These are phyloP conservation scores for Kodamaea leandrae DNA, from an alignment of 805 yeast species.

Conservation along the genomic window DNA sequence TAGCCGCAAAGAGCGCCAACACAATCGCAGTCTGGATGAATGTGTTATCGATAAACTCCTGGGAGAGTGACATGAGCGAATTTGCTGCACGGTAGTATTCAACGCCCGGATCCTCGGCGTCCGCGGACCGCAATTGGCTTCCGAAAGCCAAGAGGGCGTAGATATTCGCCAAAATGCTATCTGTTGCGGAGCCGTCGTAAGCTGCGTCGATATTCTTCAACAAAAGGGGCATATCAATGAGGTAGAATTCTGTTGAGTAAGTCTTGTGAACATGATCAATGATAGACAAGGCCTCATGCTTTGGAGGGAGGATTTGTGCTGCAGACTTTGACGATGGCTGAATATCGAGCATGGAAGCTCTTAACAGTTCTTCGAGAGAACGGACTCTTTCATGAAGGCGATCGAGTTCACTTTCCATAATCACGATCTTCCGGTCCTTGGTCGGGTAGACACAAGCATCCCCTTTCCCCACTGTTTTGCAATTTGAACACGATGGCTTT, in stretches of 20 bases:
- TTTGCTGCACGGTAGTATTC: slow-evolving; percentile 32
- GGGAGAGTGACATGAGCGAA: slow-evolving; percentile 30
- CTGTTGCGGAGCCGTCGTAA: slow-evolving; percentile 11
- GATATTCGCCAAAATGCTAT: slow-evolving; percentile 26
- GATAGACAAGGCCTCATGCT: neutral
- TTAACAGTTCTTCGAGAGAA: slow-evolving; percentile 22
- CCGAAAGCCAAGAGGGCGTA: slow-evolving; percentile 38
- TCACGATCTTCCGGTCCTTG: slow-evolving; percentile 40
- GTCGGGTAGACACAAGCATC: slow-evolving; percentile 36
- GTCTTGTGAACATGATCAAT: slow-evolving; percentile 11
- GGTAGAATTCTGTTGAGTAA: slow-evolving; percentile 36
- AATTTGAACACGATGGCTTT: slow-evolving; percentile 40
- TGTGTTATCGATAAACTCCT: slow-evolving; percentile 28
- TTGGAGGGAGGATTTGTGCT: neutral
- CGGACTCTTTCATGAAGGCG: slow-evolving; percentile 31
- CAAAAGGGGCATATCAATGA: slow-evolving; percentile 24
- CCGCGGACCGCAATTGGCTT: slow-evolving; percentile 26
- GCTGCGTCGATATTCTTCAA: slow-evolving; percentile 1
- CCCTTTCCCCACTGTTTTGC: slow-evolving; percentile 31
- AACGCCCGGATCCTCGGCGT: slow-evolving; percentile 28
- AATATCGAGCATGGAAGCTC: neutral
- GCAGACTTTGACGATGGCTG: neutral
- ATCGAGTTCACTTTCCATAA: slow-evolving; percentile 42
- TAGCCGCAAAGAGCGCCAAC: slow-evolving; percentile 37
- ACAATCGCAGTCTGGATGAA: slow-evolving; percentile 36